Evolutionary conservation across 306 rosid species (phyloP).

Genomic region (Quercus mongolica): DNA sequence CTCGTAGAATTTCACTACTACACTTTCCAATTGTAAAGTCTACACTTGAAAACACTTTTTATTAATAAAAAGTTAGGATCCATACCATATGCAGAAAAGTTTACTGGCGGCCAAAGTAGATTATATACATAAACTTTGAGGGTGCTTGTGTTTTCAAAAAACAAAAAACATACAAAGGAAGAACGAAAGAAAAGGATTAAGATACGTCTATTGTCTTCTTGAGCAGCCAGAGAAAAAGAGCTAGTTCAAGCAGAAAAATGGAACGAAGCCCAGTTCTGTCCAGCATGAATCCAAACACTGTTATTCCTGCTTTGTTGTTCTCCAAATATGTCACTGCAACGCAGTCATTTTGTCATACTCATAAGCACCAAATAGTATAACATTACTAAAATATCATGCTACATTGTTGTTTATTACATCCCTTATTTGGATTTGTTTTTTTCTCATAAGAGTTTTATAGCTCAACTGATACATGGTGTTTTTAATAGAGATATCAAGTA

Average conservation of each 20-base stretch:
- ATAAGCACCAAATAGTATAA: too few relatives aligned
- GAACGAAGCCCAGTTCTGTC: constrained; percentile 93
- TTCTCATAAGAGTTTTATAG: too few relatives aligned
- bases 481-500: too few relatives aligned
- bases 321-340: constrained; percentile 81
- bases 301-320: constrained; percentile 83
- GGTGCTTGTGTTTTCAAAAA: too few relatives aligned
- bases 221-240: constrained; percentile 85
- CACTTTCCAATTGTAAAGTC: neutral
- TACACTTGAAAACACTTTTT: neutral
- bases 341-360: neutral
- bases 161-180: neutral
- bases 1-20: neutral
- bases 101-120: too few relatives aligned
- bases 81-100: neutral
- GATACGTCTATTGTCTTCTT: constrained; percentile 68
- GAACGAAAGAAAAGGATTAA: neutral
- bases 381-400: too few relatives aligned
- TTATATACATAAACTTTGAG: too few relatives aligned
- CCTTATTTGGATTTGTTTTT: too few relatives aligned
- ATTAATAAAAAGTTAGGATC: neutral
- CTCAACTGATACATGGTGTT: too few relatives aligned
- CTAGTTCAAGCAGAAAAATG: constrained; percentile 72
- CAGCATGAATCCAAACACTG: constrained; percentile 77
- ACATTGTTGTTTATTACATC: too few relatives aligned